phyloP scores from a whole-genome alignment of 805 yeast species.

The Ogataea paraovalis region DNA sequence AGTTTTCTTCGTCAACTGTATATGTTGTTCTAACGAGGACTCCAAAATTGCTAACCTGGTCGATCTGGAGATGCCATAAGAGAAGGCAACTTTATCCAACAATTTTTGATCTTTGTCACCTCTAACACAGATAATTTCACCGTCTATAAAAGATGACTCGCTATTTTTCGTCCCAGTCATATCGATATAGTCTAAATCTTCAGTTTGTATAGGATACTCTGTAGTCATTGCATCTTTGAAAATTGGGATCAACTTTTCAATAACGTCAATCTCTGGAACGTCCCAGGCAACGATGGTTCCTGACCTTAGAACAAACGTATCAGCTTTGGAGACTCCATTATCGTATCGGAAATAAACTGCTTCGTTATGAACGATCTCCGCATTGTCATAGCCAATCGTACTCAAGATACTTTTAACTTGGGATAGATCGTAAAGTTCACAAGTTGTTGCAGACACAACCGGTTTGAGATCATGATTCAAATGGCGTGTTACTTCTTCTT shows the following conservation, averaged over 20 bases:
- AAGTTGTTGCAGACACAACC: constrained; percentile 67
- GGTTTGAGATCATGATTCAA: constrained; percentile 25
- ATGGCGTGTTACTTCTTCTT: constrained; percentile 5
- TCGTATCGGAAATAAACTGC: constrained; percentile 52
- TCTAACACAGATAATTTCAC: constrained; percentile 69
- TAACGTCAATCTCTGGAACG: constrained; percentile 50
- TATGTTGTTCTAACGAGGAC: constrained; percentile 62
- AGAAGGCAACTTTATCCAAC: constrained; percentile 82
- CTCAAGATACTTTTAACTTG: constrained; percentile 39
- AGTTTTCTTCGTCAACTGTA: constrained; percentile 56
- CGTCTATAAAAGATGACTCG: constrained; percentile 37
- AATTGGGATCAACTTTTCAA: constrained; percentile 47
- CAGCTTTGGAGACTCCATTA: constrained; percentile 33
- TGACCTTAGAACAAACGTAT: constrained; percentile 64
- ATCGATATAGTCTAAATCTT: constrained; percentile 75
- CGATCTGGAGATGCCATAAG: constrained; percentile 82
- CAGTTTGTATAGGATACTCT: constrained; percentile 60
- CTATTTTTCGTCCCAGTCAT: constrained; percentile 30
- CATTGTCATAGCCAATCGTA: constrained; percentile 32
- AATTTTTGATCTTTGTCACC: constrained; percentile 47
- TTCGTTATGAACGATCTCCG: constrained; percentile 43
- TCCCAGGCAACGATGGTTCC: constrained; percentile 90
- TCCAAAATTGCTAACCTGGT: constrained; percentile 83
- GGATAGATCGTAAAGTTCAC: constrained; percentile 65
- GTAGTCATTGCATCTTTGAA: constrained; percentile 46